Evolutionary conservation across 2,329 filamentous ascomycete species (phyloP), one percentile per base, ranked within the genome.

Genomic region (Hymenotorrendiella dingleyae): DNA sequence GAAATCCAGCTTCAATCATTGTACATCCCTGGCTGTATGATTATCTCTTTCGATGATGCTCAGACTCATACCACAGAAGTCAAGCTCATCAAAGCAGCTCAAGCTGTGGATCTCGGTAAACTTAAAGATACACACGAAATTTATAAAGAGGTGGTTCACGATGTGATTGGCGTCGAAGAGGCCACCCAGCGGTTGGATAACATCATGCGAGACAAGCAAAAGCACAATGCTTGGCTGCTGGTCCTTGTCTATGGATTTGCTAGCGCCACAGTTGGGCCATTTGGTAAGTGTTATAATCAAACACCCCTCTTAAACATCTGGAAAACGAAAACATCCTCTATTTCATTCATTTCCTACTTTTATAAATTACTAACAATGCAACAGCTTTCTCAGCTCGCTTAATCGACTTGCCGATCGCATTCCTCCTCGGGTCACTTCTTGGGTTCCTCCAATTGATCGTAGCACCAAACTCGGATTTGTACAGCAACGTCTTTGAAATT

Each of bases 11-110:
- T 84, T 5, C 88, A 94, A 56, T 95, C 93, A 54, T 68, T 95
- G 17, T 96, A 95, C 60, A 78, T 95, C 22, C 89, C 90, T 0
- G 86, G 86, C 0, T 94, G 86, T 58, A 96, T 96, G 90, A 86
- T 96, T 43, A 84, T 95, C 59, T 91, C 87, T 4, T 95, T 96
- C 58, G 89, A 86, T 57, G 86, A 91, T 62, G 65, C 68, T 4
- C 66, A 68, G 0, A 86, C 84, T 0, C 84, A 89, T 57, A 89
- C 85, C 0, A 83, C 83, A n/a, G 84, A 88, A 59, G 84, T 89
- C 48, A 86, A 86, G 64, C 73, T 89, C 23, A 80, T 89, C 6
- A 76, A 81, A 29, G 74, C 78, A 0, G 65, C 67, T 0, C 83
- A 87, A 55, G 84, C 83, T 2, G 73, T 90, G 8, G 80, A 90